phyloP scores from a whole-genome alignment of 2,329 filamentous ascomycete species.

The Pestalotiopsis sp. region DNA sequence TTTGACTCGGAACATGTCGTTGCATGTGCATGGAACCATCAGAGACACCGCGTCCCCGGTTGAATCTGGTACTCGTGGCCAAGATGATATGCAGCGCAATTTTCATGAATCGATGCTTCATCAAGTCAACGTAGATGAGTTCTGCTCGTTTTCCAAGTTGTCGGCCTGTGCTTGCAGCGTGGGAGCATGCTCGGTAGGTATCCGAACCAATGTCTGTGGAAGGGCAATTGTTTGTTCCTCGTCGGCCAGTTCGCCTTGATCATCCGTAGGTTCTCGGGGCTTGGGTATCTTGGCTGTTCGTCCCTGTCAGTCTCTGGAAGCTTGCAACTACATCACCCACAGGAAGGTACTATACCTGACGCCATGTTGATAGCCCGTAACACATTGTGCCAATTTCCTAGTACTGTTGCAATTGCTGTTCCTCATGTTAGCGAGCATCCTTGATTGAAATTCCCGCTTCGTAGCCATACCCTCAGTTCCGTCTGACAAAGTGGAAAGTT shows the following conservation, averaged over 20 bases:
- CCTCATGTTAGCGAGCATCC: conserved; percentile 12
- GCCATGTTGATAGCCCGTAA: conserved; percentile 85
- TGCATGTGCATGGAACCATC: too few relatives aligned
- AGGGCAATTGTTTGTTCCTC: conserved; percentile 55
- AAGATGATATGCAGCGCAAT: neutral
- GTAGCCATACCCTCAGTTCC: conserved; percentile 71
- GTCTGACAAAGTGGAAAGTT: conserved; percentile 75
- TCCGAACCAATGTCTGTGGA: conserved; percentile 81
- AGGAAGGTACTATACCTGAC: conserved; percentile 59
- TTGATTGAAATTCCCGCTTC: conserved; percentile 18
- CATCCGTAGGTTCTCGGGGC: conserved; percentile 46
- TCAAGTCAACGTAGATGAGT: conserved; percentile 18
- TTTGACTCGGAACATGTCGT: too few relatives aligned
- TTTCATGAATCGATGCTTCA: neutral
- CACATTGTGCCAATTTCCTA: conserved; percentile 88
- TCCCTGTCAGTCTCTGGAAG: conserved; percentile 15
- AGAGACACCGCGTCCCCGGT: too few relatives aligned
- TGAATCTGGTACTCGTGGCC: neutral
- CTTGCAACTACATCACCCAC: neutral
- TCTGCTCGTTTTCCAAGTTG: conserved; percentile 47
- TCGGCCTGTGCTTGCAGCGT: conserved; percentile 64
- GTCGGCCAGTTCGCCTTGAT: conserved; percentile 37
- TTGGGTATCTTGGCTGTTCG: conserved; percentile 69
- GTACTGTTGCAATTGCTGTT: conserved; percentile 77
- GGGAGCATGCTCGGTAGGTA: conserved; percentile 78